Conservation (phyloP, 345 rosid species). For the Carallia brachiata region DNA sequence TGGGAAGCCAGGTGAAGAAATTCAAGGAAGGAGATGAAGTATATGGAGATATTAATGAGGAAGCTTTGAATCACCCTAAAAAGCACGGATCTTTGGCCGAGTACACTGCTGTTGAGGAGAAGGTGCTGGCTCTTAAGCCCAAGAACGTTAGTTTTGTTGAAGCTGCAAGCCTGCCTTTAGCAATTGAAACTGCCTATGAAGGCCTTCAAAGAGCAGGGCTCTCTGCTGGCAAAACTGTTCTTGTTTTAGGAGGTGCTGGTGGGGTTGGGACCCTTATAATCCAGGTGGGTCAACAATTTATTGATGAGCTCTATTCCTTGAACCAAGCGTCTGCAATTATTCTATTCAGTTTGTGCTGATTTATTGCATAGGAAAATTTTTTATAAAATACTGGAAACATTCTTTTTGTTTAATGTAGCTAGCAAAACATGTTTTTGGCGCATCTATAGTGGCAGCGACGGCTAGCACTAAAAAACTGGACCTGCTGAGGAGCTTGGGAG, state of each 20-base stretch:
- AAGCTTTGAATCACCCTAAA: constrained; percentile 5
- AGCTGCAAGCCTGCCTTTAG: constrained; percentile 21
- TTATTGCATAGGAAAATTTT: not conserved
- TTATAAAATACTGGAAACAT: not conserved
- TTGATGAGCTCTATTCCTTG: not conserved
- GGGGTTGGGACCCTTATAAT: constrained; percentile 23
- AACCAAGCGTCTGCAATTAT: not conserved
- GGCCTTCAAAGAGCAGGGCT: constrained; percentile 18
- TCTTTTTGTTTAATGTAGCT: constrained; percentile 1
- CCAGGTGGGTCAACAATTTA: constrained; percentile 3
- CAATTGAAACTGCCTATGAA: constrained; percentile 21
- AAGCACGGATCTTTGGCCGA: constrained; percentile 16
- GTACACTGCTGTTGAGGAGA: constrained; percentile 29
- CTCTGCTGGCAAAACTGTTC: constrained; percentile 14
- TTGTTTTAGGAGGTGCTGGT: constrained; percentile 25
- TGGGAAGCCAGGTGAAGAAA: constrained; percentile 20
- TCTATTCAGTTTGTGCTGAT: not conserved
- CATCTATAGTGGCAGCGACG: constrained; percentile 20
- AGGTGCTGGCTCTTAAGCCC: constrained; percentile 19
- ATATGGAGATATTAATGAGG: constrained; percentile 17
- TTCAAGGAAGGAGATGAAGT: constrained; percentile 26
- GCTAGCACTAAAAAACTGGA: constrained; percentile 18
- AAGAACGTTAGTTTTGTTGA: constrained; percentile 20
- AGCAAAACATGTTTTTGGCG: constrained; percentile 24
- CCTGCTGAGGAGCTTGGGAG: constrained; percentile 23